Percentiles rank a stretch among this genome's conserved stretches.
Evolutionary conservation across 2,329 filamentous ascomycete genomes (phyloP).

Genomic region (Monilinia polystroma): DNA sequence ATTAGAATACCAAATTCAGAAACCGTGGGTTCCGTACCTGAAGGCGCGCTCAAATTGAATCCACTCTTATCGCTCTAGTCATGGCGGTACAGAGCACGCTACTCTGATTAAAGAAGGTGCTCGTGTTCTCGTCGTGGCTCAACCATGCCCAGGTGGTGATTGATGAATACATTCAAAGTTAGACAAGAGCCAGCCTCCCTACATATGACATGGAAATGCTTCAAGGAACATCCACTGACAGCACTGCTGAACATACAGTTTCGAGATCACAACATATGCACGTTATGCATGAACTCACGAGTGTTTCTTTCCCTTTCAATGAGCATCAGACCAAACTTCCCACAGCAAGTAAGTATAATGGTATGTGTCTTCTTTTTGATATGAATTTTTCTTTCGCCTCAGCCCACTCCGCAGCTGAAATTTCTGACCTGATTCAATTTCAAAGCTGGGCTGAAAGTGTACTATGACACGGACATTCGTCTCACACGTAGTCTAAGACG

Average conservation of each 20-base stretch:
- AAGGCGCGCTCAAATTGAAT: not conserved
- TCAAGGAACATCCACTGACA: no score
- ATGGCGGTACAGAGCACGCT: not conserved
- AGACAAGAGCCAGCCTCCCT: not conserved
- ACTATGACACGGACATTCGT: not conserved
- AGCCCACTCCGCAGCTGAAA: not conserved
- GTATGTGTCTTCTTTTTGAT: not conserved
- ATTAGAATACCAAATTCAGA: not conserved
- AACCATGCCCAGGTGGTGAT: not conserved
- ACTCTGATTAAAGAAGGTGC: slow-evolving; percentile 17
- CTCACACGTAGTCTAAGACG: not conserved
- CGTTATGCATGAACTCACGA: not conserved
- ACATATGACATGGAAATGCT: no score
- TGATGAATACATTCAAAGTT: not conserved
- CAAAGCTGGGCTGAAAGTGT: not conserved
- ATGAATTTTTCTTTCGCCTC: not conserved
- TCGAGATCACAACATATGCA: not conserved
- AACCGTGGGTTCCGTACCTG: not conserved
- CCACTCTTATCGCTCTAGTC: not conserved
- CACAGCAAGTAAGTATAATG: not conserved
- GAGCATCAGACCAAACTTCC: not conserved
- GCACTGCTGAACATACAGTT: not conserved
- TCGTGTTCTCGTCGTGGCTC: slow-evolving; percentile 1
- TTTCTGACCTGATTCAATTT: not conserved
- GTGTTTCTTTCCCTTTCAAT: not conserved